Conservation (phyloP, 352 stramenopile genomes). For the Globisporangium iwayamae region DNA sequence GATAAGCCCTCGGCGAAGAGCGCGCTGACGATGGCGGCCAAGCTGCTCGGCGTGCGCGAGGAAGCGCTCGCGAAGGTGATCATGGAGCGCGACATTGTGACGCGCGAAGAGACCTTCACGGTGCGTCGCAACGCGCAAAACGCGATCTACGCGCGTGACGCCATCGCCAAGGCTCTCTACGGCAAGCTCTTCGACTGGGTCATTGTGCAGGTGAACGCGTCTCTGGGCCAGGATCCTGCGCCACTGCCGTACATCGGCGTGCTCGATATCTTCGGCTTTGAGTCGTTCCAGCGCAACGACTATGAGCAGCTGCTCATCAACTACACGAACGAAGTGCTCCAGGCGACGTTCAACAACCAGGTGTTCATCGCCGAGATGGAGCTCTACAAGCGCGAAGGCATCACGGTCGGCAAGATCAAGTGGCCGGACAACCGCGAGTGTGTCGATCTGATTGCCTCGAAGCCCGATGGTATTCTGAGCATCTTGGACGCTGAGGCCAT, state of each 20-base stretch:
- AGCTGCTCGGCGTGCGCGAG: constrained; percentile 67
- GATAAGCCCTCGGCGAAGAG: constrained; percentile 64
- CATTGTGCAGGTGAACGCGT: constrained; percentile 89
- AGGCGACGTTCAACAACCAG: constrained; percentile 88
- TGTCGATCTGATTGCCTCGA: constrained; percentile 85
- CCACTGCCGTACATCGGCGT: constrained; percentile 88
- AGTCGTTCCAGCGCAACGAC: constrained; percentile 89
- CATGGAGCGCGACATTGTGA: constrained; percentile 84
- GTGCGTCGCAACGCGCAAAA: constrained; percentile 79
- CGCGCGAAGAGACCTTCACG: constrained; percentile 79
- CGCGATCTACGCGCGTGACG: constrained; percentile 87
- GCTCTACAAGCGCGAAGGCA: constrained; percentile 88
- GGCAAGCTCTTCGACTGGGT: constrained; percentile 92
- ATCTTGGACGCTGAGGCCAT: constrained; percentile 86
- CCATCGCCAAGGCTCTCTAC: constrained; percentile 94
- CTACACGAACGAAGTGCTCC: constrained; percentile 87
- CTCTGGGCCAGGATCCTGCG: constrained; percentile 73
- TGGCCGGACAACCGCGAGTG: constrained; percentile 91
- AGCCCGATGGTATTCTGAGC: constrained; percentile 75
- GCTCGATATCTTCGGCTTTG: constrained; percentile 91
- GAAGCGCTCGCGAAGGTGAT: constrained; percentile 74
- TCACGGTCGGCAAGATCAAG: constrained; percentile 86
- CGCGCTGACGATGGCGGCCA: constrained; percentile 45
- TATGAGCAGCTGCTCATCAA: constrained; percentile 91
- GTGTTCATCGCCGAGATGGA: constrained; percentile 90